phyloP scores from a whole-genome alignment of 1,284 basidiomycete genomes.

The Athelia psychrophila region DNA sequence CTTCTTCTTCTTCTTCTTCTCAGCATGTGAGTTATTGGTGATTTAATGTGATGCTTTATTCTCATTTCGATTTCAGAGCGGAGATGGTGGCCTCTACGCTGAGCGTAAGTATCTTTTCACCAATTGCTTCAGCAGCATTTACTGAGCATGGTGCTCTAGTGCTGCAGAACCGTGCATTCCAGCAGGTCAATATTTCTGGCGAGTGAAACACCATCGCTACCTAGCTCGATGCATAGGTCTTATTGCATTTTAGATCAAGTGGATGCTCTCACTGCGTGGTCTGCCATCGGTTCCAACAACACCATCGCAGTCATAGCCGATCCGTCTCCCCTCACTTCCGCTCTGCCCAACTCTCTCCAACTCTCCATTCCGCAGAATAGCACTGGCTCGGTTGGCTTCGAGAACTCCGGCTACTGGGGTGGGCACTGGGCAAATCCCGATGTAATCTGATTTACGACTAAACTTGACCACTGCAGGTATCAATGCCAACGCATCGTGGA shows the following conservation, averaged over 20 bases:
- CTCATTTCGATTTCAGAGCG: slow-evolving; percentile 35
- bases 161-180: slow-evolving; percentile 60
- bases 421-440: slow-evolving; percentile 12
- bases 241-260: slow-evolving; percentile 34
- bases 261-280: slow-evolving; percentile 53
- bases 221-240: neutral
- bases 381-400: slow-evolving; percentile 51
- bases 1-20: too few relatives aligned
- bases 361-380: slow-evolving; percentile 42
- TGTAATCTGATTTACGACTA: neutral
- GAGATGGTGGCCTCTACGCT: slow-evolving; percentile 58
- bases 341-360: slow-evolving; percentile 63
- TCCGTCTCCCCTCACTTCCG: slow-evolving; percentile 48
- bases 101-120: slow-evolving; percentile 40
- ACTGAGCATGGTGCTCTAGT: slow-evolving; percentile 28
- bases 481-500: slow-evolving; percentile 51
- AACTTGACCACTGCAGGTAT: slow-evolving; percentile 43
- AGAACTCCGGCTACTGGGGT: slow-evolving; percentile 63
- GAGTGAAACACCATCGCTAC: slow-evolving; percentile 3
- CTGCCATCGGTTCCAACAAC: slow-evolving; percentile 44
- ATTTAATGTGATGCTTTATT: neutral
- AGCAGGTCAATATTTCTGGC: slow-evolving; percentile 47
- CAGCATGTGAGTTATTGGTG: slow-evolving; percentile 38
- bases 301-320: slow-evolving; percentile 52
- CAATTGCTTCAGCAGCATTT: too few relatives aligned